phyloP scores from a whole-genome alignment of 208 protist species.

The Acanthamoeba culbertsoni region DNA sequence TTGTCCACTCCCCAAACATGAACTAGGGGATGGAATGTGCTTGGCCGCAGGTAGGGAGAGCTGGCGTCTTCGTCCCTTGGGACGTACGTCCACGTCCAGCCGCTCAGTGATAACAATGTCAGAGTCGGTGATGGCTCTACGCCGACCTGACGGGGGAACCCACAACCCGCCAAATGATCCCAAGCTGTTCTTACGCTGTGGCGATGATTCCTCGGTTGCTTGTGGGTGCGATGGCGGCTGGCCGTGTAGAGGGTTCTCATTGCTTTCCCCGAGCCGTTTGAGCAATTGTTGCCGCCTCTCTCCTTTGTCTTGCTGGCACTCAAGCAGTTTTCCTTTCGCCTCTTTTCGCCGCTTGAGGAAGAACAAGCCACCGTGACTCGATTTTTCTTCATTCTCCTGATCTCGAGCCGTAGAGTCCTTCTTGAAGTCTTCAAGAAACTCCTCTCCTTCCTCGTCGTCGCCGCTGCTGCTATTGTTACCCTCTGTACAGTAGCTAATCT shows the following conservation, averaged over 20 bases:
- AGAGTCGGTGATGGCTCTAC: background rate
- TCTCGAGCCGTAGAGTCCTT: too few relatives aligned
- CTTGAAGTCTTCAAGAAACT: background rate
- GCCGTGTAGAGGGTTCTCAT: background rate
- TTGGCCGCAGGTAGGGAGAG: too few relatives aligned
- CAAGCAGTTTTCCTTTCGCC: background rate
- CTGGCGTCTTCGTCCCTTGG: background rate
- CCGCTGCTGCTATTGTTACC: background rate
- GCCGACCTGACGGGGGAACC: background rate
- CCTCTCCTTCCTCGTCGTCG: background rate
- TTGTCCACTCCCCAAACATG: background rate
- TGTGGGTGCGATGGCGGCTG: too few relatives aligned
- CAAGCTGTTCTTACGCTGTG: background rate
- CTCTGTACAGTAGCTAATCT: too few relatives aligned
- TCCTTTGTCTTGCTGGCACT: background rate
- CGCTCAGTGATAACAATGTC: background rate
- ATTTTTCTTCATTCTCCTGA: too few relatives aligned
- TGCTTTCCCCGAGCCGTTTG: background rate
- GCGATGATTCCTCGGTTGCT: background rate
- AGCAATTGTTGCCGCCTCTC: background rate
- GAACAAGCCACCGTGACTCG: too few relatives aligned
- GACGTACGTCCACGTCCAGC: background rate
- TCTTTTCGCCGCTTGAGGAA: background rate
- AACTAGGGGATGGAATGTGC: too few relatives aligned
- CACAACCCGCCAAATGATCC: background rate